These are phyloP conservation scores for Geoglossum glabrum DNA, from an alignment of 495 filamentous ascomycete species.

Conservation along the genomic window DNA sequence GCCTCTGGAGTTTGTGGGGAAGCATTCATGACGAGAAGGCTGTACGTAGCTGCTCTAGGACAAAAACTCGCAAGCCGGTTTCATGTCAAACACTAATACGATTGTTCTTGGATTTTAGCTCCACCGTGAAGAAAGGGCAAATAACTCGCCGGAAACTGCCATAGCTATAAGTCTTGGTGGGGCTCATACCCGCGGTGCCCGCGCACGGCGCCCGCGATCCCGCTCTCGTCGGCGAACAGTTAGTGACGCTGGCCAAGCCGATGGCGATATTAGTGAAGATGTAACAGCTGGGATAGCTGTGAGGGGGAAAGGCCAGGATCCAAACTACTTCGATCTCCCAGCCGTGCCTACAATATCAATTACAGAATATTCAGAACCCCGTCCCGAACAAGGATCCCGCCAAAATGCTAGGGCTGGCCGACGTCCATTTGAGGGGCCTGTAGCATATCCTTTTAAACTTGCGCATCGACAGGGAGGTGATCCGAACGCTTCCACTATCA, in stretches of 20 bases:
- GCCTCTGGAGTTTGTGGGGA: slow-evolving; percentile 68
- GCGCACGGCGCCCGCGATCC: not conserved
- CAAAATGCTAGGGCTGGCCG: not conserved
- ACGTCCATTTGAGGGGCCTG: not conserved
- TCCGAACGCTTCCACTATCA: not conserved
- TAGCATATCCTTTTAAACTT: not conserved
- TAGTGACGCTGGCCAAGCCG: not conserved
- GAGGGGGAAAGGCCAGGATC: too few species aligned
- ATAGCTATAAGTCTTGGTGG: not conserved
- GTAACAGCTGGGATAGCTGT: too few species aligned
- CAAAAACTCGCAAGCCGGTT: not conserved
- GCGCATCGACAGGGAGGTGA: not conserved
- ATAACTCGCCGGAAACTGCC: not conserved
- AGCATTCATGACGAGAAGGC: slow-evolving; percentile 69
- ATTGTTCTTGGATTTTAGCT: not conserved
- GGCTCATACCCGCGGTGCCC: not conserved
- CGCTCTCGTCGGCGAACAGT: not conserved
- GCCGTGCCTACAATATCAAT: too few species aligned
- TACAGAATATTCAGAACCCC: too few species aligned
- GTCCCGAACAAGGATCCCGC: too few species aligned
- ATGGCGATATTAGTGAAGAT: not conserved
- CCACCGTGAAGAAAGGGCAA: not conserved
- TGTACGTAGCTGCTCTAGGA: slow-evolving; percentile 16
- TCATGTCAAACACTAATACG: not conserved
- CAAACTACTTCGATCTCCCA: too few species aligned